These are phyloP conservation scores for Fusarium odoratissimum DNA, from an alignment of 2,329 filamentous ascomycete species.

Conservation along the genomic window DNA sequence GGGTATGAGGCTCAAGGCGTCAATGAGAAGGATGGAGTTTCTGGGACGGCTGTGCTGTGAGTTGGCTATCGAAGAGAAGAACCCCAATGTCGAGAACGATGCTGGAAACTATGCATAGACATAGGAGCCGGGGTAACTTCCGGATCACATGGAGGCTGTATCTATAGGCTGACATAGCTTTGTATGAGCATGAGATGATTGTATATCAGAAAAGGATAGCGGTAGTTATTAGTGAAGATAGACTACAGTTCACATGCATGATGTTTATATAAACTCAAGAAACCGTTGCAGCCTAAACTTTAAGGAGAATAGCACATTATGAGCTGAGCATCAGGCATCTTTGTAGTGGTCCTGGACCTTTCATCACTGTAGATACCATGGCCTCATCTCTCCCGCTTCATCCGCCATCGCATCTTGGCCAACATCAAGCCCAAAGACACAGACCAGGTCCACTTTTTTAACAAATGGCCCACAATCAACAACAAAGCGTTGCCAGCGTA, in stretches of 20 bases:
- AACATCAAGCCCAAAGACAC: not conserved
- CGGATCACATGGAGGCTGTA: not conserved
- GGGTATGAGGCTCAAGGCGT: slow-evolving; percentile 40
- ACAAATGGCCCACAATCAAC: slow-evolving; percentile 17
- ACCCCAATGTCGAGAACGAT: slow-evolving; percentile 30
- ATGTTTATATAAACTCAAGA: not conserved
- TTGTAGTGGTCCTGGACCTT: not conserved
- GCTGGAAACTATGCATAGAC: slow-evolving; percentile 31
- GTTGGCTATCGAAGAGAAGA: slow-evolving; percentile 43
- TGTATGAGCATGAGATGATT: slow-evolving; percentile 12
- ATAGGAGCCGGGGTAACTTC: slow-evolving; percentile 3
- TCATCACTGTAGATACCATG: slow-evolving; percentile 22
- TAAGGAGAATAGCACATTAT: not conserved
- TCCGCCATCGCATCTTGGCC: slow-evolving; percentile 6
- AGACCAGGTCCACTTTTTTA: slow-evolving; percentile 10
- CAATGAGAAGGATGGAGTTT: slow-evolving; percentile 41
- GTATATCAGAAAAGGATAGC: slow-evolving; percentile 5
- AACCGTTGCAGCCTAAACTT: not conserved
- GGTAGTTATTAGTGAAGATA: not conserved
- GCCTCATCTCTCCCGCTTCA: slow-evolving; percentile 9
- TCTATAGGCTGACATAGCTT: slow-evolving; percentile 15
- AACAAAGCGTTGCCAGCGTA: slow-evolving; percentile 30
- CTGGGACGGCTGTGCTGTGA: slow-evolving; percentile 42
- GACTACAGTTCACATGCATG: slow-evolving; percentile 4
- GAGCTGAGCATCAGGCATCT: not conserved